Evolutionary conservation across 2,329 filamentous ascomycete species (phyloP), one percentile per base, ranked within the genome.

Genomic region (Neoarthrinium moseri): DNA sequence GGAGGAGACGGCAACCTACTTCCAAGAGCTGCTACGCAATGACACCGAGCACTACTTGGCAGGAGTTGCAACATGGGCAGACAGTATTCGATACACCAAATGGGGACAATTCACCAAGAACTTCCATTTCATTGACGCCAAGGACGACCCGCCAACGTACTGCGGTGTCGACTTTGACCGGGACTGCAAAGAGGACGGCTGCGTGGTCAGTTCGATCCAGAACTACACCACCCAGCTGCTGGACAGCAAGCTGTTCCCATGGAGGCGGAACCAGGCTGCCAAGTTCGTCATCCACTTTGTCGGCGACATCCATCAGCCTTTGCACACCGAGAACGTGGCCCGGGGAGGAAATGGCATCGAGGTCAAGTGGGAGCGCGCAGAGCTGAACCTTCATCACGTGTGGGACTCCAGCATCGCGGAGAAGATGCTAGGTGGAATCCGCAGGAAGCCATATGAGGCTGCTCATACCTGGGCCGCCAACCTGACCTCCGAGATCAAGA

Each of bases 381-480:
- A 70, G 22, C 73, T 78, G 45, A 90, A 90, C 59, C 72, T 90
- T 33, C 87, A 90, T 58, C 76, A 84, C 47, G 79, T 89, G 13
- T 90, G 86, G 86, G 87, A 90, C 59, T 81, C 77, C 43, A 79
- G 77, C 53, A 89, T 89, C 51, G 75, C 81, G 1, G 83, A 87
- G 66, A 79, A 83, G 58, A 66, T 80, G 56, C 69, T 85, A 2
- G 83, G 83, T 3, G 79, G 74, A n/a, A 60, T 69, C 34, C 66
- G 70, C 30, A 66, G 78, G 58, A 63, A 70, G 65, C 62, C 75
- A 1, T 80, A 76, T 48, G 61, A 64, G 5, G 67, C 74, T 36
- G 82, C 81, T 2, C 62, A 69, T 41, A 61, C 60, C 33, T 87
- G 83, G 78, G 79, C 83, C 2, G 66, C 69, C n/a, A 65, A 72